Base-by-base conservation (phyloP, 2,329 filamentous ascomycete species). In the Seiridium cupressi region DNA sequence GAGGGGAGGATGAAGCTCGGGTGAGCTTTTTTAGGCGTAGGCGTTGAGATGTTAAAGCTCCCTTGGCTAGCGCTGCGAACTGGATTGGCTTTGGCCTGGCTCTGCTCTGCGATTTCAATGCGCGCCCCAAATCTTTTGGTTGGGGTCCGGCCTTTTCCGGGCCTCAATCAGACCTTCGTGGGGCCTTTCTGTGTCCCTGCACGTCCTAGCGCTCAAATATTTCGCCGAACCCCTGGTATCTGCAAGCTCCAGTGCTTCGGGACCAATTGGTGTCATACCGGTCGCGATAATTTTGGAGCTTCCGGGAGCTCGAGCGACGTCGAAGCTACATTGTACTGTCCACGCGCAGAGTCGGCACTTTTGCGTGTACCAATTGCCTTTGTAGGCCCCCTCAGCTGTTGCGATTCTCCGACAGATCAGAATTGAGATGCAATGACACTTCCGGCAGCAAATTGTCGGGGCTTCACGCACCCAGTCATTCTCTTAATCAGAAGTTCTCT, bases 381-480 rank as follows among this genome's bases (percentile, higher is more conserved):
- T 42, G 38, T 13, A 42, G 38, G 7, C 38, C 7, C 7, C 7
- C 38, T 7, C 38, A 42, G 38, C 38, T 13, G 13, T 42, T 42
- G 38, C 38, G 13, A 42, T 13, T 42, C 13, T 42, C 38, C 38
- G 13, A 42, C 13, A 8, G 7, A 42, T 13, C 38, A 42, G 18
- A 26, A 42, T 42, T 13, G 38, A 42, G n/a, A n/a, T 3, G 38
- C 62, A 51, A 72, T 72, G 69, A 49, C 63, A 11, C 54, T 61
- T 36, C 42, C 66, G 5, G 57, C 67, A 32, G 35, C 64, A 38
- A 63, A 59, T 56, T 72, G 68, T 57, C 65, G 67, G 60, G 68
- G 68, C 3, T 73, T 71, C 61, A 63, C 66, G 59, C 69, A 69
- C 58, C 68, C 67, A 44, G 60, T 70, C 51, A 49, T 68, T 7